Evolutionary conservation across 2,329 filamentous ascomycete genomes (phyloP).

Genomic region (Ophiostoma populinum): DNA sequence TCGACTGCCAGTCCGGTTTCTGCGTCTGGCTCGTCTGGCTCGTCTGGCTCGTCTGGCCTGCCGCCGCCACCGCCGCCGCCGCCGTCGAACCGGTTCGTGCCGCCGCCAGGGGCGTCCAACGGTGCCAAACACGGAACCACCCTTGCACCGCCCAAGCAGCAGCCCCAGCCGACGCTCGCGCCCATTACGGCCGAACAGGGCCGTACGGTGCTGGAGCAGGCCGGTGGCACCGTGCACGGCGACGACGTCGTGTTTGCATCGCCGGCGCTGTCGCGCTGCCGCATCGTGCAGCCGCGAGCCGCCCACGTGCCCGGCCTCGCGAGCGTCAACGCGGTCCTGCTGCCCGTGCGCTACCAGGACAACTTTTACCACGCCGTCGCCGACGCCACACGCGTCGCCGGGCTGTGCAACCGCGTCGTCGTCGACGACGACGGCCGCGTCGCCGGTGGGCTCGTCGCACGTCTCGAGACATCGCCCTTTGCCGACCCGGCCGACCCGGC

Average conservation of each 20-base stretch:
- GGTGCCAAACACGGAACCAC: background rate
- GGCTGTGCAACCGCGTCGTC: constrained; percentile 41
- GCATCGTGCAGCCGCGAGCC: constrained; percentile 15
- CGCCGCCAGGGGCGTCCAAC: too few relatives aligned
- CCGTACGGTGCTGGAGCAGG: constrained; percentile 11
- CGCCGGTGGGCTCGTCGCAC: constrained; percentile 44
- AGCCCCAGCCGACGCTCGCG: constrained; percentile 3
- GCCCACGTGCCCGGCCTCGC: constrained; percentile 40
- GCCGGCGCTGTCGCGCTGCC: constrained; percentile 10
- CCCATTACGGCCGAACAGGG: constrained; percentile 6
- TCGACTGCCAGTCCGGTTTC: too few relatives aligned
- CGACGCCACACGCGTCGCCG: constrained; percentile 27
- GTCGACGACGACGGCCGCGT: constrained; percentile 28
- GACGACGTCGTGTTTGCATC: constrained; percentile 6
- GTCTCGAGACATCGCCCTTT: constrained; percentile 29
- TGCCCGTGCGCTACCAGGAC: constrained; percentile 46
- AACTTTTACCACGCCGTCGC: constrained; percentile 41
- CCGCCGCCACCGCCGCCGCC: constrained; percentile 12
- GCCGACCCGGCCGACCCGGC: background rate
- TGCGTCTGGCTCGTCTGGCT: too few relatives aligned
- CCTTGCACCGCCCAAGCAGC: constrained; percentile 2
- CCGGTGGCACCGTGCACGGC: constrained; percentile 3
- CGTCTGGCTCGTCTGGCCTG: too few relatives aligned
- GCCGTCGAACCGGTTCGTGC: constrained; percentile 10
- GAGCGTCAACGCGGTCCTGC: constrained; percentile 46